A percentile compares a stretch with the other conserved stretches of the same genome.
Evolutionary conservation across 2,329 filamentous ascomycete species (phyloP).

Genomic region (Penicillium sp.): DNA sequence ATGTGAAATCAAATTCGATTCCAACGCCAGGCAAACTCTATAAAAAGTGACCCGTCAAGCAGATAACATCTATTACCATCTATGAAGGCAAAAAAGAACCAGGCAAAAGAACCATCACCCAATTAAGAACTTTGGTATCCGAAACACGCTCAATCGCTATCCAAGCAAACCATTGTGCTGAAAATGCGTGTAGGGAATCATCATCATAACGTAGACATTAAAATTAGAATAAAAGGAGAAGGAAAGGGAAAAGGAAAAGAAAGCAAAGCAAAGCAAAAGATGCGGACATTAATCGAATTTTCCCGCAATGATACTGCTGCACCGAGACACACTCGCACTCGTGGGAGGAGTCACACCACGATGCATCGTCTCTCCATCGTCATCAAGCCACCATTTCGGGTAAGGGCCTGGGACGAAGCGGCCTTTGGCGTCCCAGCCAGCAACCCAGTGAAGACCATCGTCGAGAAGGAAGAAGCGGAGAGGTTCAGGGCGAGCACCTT

Average conservation of each 20-base stretch:
- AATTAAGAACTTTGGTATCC: constrained; percentile 11
- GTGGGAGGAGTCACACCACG: constrained; percentile 29
- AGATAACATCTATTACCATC: not conserved
- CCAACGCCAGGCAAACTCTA: too few relatives aligned
- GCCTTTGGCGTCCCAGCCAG: constrained; percentile 47
- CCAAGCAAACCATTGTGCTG: constrained; percentile 12
- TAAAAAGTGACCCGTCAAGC: too few relatives aligned
- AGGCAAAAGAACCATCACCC: constrained; percentile 1
- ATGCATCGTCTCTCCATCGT: constrained; percentile 34
- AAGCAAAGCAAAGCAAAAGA: not conserved
- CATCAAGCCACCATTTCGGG: constrained; percentile 46
- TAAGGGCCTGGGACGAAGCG: constrained; percentile 49
- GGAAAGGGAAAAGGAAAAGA: not conserved
- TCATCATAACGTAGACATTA: constrained; percentile 3
- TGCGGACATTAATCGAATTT: constrained; percentile 22
- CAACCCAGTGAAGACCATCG: constrained; percentile 46
- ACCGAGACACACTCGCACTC: constrained; percentile 35
- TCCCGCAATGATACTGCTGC: constrained; percentile 29
- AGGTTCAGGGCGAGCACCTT: constrained; percentile 35
- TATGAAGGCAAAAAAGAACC: not conserved
- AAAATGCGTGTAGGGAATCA: constrained; percentile 8
- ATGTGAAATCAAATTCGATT: too few relatives aligned
- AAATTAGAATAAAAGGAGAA: not conserved
- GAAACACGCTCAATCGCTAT: constrained; percentile 19
- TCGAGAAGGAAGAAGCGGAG: constrained; percentile 48